Evolutionary conservation across 371 early-diverging fungal species (phyloP).

Genomic region (Mucor racemosus): DNA sequence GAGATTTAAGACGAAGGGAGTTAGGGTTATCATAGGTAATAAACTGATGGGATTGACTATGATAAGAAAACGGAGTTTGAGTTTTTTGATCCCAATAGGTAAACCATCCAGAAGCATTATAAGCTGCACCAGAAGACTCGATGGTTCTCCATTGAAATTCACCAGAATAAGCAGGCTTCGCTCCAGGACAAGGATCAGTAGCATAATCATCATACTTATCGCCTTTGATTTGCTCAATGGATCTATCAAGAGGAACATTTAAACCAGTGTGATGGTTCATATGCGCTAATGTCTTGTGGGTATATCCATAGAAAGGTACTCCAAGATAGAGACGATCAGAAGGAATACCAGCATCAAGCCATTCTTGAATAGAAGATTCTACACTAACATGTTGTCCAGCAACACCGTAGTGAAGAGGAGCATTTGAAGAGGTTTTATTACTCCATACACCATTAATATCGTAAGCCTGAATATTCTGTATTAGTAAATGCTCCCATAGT

Average conservation of each 20-base stretch:
- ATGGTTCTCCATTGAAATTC: constrained; percentile 33
- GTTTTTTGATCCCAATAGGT: constrained; percentile 44
- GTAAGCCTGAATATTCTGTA: constrained; percentile 31
- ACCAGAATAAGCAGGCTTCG: constrained; percentile 27
- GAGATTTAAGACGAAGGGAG: constrained; percentile 48
- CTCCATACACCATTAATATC: constrained; percentile 46
- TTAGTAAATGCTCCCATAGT: background rate
- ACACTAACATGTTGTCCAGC: constrained; percentile 20
- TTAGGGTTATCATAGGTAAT: constrained; percentile 59
- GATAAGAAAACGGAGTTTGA: constrained; percentile 61
- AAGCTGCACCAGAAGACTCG: constrained; percentile 4
- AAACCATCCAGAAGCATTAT: constrained; percentile 26
- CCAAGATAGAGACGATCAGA: constrained; percentile 56
- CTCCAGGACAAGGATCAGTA: constrained; percentile 32
- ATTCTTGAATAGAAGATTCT: constrained; percentile 42
- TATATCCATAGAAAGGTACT: constrained; percentile 65
- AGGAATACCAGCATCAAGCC: constrained; percentile 65
- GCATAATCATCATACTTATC: constrained; percentile 29
- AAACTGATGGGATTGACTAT: constrained; percentile 41
- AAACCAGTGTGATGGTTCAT: constrained; percentile 11
- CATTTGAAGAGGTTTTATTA: constrained; percentile 56
- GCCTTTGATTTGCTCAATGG: constrained; percentile 27
- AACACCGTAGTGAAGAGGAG: constrained; percentile 56
- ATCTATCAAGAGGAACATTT: constrained; percentile 15
- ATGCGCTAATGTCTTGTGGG: constrained; percentile 20